Evolutionary conservation across 176 grass and related monocot species (phyloP), one percentile per base, ranked within the genome.

Genomic region (Carex kokanica): DNA sequence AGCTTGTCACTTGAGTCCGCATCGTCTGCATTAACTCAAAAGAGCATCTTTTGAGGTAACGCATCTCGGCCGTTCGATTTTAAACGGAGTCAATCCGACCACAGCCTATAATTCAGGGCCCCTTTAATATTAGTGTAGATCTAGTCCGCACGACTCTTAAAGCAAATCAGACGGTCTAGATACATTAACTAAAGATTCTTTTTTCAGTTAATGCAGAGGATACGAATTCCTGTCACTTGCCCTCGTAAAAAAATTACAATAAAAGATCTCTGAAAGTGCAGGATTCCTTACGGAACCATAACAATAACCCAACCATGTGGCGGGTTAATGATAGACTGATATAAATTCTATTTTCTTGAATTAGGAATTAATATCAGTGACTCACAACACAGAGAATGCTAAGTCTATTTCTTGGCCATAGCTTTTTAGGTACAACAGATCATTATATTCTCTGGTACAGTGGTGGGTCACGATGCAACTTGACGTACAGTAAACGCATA

Each of bases 361-460:
- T 0, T 16, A 38, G 0, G 36, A 67, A 16, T 71, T 6, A 12
- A 23, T 52, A 27, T 74, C 20, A 74, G 70, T 52, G 41, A 74
- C 21, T 52, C 43, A 21, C 70, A 24, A 52, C 70, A 52, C 9
- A 17, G 21, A 54, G 2, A 29, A 17, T 74, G 23, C 24, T 15
- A 18, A 54, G 47, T 77, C 10, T 66, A 74, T 51, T 0, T 71
- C 6, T 45, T 72, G 68, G 18, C 41, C 11, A 0, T 73, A 24
- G 41, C 70, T 6, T 74, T 52, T 45, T 14, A 78, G 73, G 73
- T 78, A 78, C 49, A 78, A 56, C 51, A 78, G 11, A 56, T 51
- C 51, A 55, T 31, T 31, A 64, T 81, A 49, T 81, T 60, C 60
- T 36, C 57, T 55, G 59, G 16, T 41, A 24, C 58, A 81, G 32